A percentile compares a stretch with the other conserved stretches of the same genome.
Conservation (phyloP, 345 rosid genomes). For the Aegle marmelos region DNA sequence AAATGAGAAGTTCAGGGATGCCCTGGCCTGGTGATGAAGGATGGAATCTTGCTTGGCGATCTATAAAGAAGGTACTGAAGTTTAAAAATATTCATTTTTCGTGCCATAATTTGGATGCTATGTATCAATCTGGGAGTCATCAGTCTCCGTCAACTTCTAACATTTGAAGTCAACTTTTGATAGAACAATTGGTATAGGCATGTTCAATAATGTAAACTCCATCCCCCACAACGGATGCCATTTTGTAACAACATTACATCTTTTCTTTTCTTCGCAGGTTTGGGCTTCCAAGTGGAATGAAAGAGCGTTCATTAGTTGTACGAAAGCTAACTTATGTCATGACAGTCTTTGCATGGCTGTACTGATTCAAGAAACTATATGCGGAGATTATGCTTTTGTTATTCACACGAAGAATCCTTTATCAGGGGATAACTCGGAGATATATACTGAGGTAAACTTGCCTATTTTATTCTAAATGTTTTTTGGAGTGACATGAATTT, state of each 20-base stretch:
- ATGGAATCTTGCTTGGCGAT: slow-evolving; percentile 42
- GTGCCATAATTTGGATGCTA: not conserved
- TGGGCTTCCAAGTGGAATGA: slow-evolving; percentile 58
- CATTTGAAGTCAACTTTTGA: not conserved
- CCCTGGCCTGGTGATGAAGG: slow-evolving; percentile 39
- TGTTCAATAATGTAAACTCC: not conserved
- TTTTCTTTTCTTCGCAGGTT: slow-evolving; percentile 21
- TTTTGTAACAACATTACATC: not conserved
- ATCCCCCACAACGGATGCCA: not conserved
- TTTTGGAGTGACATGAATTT: not conserved
- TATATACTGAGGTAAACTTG: slow-evolving; percentile 36
- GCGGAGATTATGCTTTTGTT: slow-evolving; percentile 44
- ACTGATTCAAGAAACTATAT: slow-evolving; percentile 39
- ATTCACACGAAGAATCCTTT: slow-evolving; percentile 43
- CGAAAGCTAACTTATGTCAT: slow-evolving; percentile 34
- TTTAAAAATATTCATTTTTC: not conserved
- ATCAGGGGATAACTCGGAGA: slow-evolving; percentile 38
- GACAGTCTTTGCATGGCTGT: slow-evolving; percentile 37
- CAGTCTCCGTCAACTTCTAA: not conserved
- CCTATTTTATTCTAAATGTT: not conserved
- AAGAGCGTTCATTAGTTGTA: slow-evolving; percentile 38
- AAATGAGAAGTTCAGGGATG: slow-evolving; percentile 37
- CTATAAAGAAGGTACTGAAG: slow-evolving; percentile 36
- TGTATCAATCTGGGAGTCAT: not conserved
- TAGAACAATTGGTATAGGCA: not conserved